Conservation (phyloP, 2,329 filamentous ascomycete genomes). For the Colletotrichum sansevieriae region DNA sequence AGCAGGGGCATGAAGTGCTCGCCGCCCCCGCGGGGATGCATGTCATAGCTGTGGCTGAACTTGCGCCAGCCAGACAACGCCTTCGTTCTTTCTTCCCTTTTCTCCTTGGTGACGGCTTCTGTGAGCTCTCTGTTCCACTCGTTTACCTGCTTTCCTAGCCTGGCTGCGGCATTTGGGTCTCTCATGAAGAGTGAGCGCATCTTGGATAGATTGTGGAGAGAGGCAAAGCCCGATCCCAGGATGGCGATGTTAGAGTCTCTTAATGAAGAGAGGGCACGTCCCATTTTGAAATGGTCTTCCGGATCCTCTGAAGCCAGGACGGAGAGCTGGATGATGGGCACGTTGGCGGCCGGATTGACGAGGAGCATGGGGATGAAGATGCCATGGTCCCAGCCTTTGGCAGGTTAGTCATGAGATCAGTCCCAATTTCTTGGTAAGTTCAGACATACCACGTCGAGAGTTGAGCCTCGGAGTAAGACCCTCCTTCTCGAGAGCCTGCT, state of each 20-base stretch:
- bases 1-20: slow-evolving; percentile 72
- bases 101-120: slow-evolving; percentile 53
- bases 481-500: slow-evolving; percentile 58
- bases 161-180: slow-evolving; percentile 45
- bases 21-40: slow-evolving; percentile 66
- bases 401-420: background rate
- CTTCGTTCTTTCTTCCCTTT: slow-evolving; percentile 51
- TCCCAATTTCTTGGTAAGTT: background rate
- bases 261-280: slow-evolving; percentile 63
- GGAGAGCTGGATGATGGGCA: slow-evolving; percentile 70
- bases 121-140: slow-evolving; percentile 63
- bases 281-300: slow-evolving; percentile 62
- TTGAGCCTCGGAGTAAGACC: slow-evolving; percentile 60
- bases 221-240: slow-evolving; percentile 71
- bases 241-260: slow-evolving; percentile 68
- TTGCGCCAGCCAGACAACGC: slow-evolving; percentile 62
- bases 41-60: slow-evolving; percentile 61
- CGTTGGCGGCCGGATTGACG: slow-evolving; percentile 62
- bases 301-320: slow-evolving; percentile 67
- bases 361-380: slow-evolving; percentile 71
- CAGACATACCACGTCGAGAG: slow-evolving; percentile 47
- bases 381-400: slow-evolving; percentile 69
- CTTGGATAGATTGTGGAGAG: slow-evolving; percentile 66
- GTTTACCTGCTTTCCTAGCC: slow-evolving; percentile 44
- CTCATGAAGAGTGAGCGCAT: slow-evolving; percentile 56